Conservation (phyloP, 1,139 yeast genomes). For the Suhomyces guaymorum region DNA sequence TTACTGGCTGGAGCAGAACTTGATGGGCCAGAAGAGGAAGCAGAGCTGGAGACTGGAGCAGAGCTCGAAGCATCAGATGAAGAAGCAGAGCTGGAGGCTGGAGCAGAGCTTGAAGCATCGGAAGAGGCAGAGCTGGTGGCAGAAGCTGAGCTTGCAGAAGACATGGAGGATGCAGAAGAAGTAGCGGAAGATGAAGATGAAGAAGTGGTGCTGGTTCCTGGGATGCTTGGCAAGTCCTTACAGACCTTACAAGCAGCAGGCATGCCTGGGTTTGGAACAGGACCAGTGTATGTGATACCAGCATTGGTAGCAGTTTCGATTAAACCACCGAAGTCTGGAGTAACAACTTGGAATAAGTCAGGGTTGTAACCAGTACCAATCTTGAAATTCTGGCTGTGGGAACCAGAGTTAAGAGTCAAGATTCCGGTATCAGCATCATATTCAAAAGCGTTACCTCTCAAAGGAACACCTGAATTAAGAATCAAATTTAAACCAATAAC, state of each 20-base stretch:
- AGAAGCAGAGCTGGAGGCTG: constrained; percentile 1
- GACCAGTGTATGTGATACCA: constrained; percentile 20
- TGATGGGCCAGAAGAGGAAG: constrained; percentile 4
- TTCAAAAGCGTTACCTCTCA: too few species aligned
- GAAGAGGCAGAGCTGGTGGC: too few species aligned
- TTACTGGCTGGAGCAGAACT: too few species aligned
- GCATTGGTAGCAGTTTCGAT: constrained; percentile 13
- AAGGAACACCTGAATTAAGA: constrained; percentile 13
- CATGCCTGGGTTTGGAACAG: constrained; percentile 18
- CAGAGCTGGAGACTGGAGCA: background rate
- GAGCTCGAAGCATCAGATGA: background rate
- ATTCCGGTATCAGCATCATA: constrained; percentile 20
- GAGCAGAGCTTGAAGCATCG: background rate
- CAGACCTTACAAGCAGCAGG: constrained; percentile 20
- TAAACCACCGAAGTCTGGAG: constrained; percentile 17
- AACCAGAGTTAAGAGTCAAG: constrained; percentile 15
- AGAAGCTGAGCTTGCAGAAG: background rate
- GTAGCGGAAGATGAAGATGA: constrained; percentile 1
- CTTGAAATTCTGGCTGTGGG: constrained; percentile 13
- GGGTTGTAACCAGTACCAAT: constrained; percentile 26
- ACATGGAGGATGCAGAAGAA: constrained; percentile 2
- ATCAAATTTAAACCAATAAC: constrained; percentile 24
- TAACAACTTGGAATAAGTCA: constrained; percentile 15
- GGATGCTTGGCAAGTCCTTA: constrained; percentile 3
- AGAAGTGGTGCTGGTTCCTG: constrained; percentile 1